A percentile compares a stretch with the other conserved stretches of the same genome.
Conservation (phyloP, 2,329 filamentous ascomycete genomes). For the Lanzia echinophila region DNA sequence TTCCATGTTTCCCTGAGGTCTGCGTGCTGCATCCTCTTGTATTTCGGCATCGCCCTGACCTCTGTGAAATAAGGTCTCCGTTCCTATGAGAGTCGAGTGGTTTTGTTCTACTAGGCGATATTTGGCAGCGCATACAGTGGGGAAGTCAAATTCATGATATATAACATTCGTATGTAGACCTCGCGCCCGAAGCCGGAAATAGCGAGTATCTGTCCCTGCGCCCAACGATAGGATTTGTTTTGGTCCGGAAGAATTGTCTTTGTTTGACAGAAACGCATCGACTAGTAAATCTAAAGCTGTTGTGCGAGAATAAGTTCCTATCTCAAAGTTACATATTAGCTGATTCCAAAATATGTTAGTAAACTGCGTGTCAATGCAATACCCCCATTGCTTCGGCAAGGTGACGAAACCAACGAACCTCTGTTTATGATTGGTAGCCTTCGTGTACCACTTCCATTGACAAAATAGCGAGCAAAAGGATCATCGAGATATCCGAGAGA, state of each 20-base stretch:
- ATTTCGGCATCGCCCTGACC: constrained; percentile 11
- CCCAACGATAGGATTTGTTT: constrained; percentile 88
- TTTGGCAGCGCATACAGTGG: constrained; percentile 59
- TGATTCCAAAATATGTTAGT: neutral
- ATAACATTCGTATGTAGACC: constrained; percentile 39
- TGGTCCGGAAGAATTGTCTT: constrained; percentile 13
- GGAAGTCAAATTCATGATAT: constrained; percentile 93
- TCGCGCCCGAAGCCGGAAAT: constrained; percentile 56
- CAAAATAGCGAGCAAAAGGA: constrained; percentile 67
- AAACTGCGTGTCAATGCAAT: too few species aligned
- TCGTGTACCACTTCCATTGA: constrained; percentile 48
- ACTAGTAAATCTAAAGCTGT: constrained; percentile 75
- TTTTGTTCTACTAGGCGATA: constrained; percentile 14
- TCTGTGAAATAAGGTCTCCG: neutral
- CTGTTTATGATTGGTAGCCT: constrained; percentile 89
- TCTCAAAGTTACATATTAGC: neutral
- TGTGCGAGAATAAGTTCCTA: constrained; percentile 90
- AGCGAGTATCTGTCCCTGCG: constrained; percentile 87
- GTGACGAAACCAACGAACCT: constrained; percentile 46
- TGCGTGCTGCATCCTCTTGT: constrained; percentile 27
- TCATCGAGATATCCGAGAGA: constrained; percentile 79
- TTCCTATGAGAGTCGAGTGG: neutral
- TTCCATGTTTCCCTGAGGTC: constrained; percentile 19
- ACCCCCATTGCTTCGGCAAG: too few species aligned
- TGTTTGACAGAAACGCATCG: constrained; percentile 53